Evolutionary conservation across 495 filamentous ascomycete species (phyloP).

Genomic region (Cercophora scortea): DNA sequence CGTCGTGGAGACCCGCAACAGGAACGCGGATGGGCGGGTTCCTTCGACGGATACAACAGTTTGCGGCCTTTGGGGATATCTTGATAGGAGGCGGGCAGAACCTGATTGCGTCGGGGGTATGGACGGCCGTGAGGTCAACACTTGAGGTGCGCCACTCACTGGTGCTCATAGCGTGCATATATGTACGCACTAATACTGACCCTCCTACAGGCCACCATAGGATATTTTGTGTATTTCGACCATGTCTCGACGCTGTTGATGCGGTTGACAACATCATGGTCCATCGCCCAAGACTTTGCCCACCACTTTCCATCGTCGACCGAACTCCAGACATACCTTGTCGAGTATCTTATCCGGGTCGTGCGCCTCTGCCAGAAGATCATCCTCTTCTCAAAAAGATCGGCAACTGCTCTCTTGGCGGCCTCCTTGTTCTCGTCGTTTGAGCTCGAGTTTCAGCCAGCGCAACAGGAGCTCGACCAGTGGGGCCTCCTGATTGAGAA

Average conservation of each 20-base stretch:
- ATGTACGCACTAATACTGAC: background rate
- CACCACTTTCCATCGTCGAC: background rate
- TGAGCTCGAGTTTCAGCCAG: background rate
- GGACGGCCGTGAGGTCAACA: background rate
- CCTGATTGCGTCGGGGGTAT: background rate
- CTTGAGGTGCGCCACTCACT: background rate
- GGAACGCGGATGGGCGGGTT: background rate
- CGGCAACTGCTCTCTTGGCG: background rate
- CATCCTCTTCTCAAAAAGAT: background rate
- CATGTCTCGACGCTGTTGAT: constrained; percentile 1
- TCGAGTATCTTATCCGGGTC: constrained; percentile 3
- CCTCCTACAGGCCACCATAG: background rate
- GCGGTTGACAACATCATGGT: background rate
- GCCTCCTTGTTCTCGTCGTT: background rate
- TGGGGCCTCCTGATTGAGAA: background rate
- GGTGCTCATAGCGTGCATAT: too few relatives aligned
- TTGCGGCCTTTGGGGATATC: background rate
- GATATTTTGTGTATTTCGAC: background rate
- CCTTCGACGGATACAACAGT: background rate
- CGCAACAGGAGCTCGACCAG: background rate
- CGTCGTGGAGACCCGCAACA: background rate
- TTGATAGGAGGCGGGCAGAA: background rate
- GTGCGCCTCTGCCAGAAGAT: background rate
- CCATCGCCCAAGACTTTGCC: background rate
- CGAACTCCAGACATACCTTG: background rate